phyloP scores from a whole-genome alignment of 495 filamentous ascomycete species.

The Annulohypoxylon bovei region DNA sequence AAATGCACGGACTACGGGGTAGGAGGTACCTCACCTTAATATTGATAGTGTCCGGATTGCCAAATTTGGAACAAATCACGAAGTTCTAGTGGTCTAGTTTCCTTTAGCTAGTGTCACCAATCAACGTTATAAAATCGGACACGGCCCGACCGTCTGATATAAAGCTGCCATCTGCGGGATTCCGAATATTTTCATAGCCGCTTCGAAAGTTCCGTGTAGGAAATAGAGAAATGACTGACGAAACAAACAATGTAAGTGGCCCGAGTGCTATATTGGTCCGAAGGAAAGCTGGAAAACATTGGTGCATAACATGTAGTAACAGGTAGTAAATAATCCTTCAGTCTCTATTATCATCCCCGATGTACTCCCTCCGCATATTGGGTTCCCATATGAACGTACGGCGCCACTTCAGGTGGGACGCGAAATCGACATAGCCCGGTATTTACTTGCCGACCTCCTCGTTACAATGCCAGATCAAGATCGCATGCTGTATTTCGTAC shows the following conservation, averaged over 20 bases:
- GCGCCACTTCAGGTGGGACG: slow-evolving; percentile 19
- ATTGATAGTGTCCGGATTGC: slow-evolving; percentile 23
- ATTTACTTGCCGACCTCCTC: slow-evolving; percentile 11
- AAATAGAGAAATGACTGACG: not conserved
- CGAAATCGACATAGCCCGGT: not conserved
- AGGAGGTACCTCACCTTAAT: not conserved
- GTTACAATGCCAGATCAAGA: slow-evolving; percentile 41
- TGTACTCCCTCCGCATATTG: not conserved
- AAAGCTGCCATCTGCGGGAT: not conserved
- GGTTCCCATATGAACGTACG: not conserved
- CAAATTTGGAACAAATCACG: slow-evolving; percentile 20
- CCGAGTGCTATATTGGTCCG: slow-evolving; percentile 8
- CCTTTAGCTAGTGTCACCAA: not conserved
- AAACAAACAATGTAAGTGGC: not conserved
- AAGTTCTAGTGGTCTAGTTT: not conserved
- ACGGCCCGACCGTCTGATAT: not conserved
- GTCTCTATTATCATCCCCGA: slow-evolving; percentile 12
- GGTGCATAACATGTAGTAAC: not conserved
- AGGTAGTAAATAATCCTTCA: not conserved
- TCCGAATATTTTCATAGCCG: not conserved
- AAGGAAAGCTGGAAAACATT: slow-evolving; percentile 13
- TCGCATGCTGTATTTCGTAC: slow-evolving; percentile 34
- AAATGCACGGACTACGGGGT: slow-evolving; percentile 10
- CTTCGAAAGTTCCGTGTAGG: not conserved
- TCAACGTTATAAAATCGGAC: not conserved